Evolutionary conservation across 2,329 filamentous ascomycete species (phyloP), one percentile per base, ranked within the genome.

Genomic region (Aureobasidium namibiae): DNA sequence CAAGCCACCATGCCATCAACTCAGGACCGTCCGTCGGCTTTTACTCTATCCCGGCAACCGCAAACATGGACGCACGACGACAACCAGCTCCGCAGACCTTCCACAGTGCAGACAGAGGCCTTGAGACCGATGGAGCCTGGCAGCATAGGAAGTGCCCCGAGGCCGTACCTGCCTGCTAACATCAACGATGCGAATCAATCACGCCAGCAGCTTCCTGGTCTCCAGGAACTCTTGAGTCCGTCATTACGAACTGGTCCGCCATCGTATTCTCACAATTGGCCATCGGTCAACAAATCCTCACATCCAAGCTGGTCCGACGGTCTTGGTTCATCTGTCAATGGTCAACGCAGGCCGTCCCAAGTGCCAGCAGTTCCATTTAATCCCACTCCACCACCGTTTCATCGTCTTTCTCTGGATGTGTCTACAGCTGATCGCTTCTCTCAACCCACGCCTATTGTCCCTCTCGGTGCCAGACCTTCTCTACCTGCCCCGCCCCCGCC

Each of bases 181-280:
- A 44, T 31, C 24, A 49, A 16, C 14, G 44, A 41, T 41, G 18
- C 42, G 44, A 36, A 33, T 13, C 57, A 52, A 26, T 53, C 31
- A 34, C 33, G 60, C 9, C 59, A 61, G 45, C 52, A 57, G 21
- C 53, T 61, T 33, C 60, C 60, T 21, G 60, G 60, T n/a, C 42
- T 61, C 4, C 38, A 42, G n/a, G 60, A 58, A 16, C 46, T 61
- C 3, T 46, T 58, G 21, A 58, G 53, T 46, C 60, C 60, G 16
- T 4, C 60, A 10, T 11, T 50, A 16, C 48, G 60, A 18, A 34
- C 52, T 11, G 53, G 53, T 18, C 38, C 53, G 2, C 46, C 42
- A 39, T 46, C 60, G 29, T 56, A 41, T 14, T 36, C 44, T 13
- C 26, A 42, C 18, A 50, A 41, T 21, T 61, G 60, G 53, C 23